Evolutionary conservation across 106 monocot genomes (phyloP), one percentile per base, ranked within the genome.

Genomic region (Phalaenopsis equestris): DNA sequence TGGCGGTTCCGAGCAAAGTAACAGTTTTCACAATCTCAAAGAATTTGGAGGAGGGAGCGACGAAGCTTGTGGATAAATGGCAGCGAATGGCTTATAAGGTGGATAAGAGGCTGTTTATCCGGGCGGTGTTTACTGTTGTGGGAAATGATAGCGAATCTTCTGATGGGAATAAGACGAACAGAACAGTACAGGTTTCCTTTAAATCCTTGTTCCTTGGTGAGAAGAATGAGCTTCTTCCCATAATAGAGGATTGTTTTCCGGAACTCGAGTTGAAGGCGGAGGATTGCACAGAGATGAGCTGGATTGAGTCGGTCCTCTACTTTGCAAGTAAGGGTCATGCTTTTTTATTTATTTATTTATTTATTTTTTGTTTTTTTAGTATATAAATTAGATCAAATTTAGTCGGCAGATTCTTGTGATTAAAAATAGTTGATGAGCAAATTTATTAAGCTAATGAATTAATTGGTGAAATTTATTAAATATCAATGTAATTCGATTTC

Each of bases 201-300:
- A 56, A 84, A 24, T 79, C 81, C 18, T 1, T 87, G 6, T 87
- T 75, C 79, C 79, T 87, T 18, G 87, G 87, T 0, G 79, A 23
- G 42, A 45, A 57, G 16, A 56, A 55, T 2, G 70, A 84, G 21
- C 75, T 82, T 15, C 52, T 88, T n/a, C 4, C 67, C 1, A 43
- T 82, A n/a, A 82, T 84, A 82, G 77, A 52, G 21, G 73, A 37
- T 16, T 77, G 82, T 57, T 84, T 87, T 55, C 84, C 87, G 0
- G 87, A 87, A 76, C 76, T 87, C 21, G 75, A 77, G 6, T 57
- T 87, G 11, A 46, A 42, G 37, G 70, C 75, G 0, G 43, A 52
- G 39, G 81, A 82, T 43, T 87, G 87, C 82, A 76, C 37, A 0
- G 87, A 87, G 72, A 79, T 87, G 87, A 84, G 65, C 42, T 87